Percentiles rank a stretch among this genome's conserved stretches.
Conservation (phyloP, 495 filamentous ascomycete species). For the Astrothelium subdiscretum region DNA sequence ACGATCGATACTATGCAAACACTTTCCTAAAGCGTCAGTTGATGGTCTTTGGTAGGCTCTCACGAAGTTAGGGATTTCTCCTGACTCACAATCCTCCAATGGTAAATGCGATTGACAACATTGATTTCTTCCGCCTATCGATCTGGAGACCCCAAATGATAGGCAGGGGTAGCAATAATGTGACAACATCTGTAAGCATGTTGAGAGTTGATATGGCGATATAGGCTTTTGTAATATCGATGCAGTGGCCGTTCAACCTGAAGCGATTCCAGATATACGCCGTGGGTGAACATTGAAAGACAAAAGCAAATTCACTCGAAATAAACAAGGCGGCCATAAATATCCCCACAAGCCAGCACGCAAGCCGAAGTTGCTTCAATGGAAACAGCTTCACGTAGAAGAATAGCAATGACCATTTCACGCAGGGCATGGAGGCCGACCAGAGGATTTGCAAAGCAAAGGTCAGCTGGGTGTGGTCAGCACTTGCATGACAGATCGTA, state of each 20-base stretch:
- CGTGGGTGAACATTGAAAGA: slow-evolving; percentile 37
- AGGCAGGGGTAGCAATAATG: slow-evolving; percentile 10
- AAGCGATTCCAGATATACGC: slow-evolving; percentile 11
- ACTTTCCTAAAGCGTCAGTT: neutral
- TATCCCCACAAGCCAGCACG: slow-evolving; percentile 22
- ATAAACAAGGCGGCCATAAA: slow-evolving; percentile 29
- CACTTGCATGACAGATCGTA: no score
- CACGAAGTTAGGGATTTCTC: neutral
- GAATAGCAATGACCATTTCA: neutral
- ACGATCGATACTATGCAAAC: neutral
- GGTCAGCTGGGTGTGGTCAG: neutral
- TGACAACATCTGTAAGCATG: slow-evolving; percentile 6
- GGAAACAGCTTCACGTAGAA: neutral
- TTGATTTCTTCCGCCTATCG: slow-evolving; percentile 9
- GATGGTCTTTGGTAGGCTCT: neutral
- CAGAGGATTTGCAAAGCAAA: neutral
- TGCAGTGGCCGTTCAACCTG: neutral
- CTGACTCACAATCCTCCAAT: slow-evolving; percentile 1
- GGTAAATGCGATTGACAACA: neutral
- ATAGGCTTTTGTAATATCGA: neutral
- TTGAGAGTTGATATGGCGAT: neutral
- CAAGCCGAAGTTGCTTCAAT: neutral
- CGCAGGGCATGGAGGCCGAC: neutral
- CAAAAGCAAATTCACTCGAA: slow-evolving; percentile 26
- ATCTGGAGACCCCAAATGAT: slow-evolving; percentile 8